Base-by-base conservation (phyloP, 176 grass and related monocot species). In the Zea luxurians region DNA sequence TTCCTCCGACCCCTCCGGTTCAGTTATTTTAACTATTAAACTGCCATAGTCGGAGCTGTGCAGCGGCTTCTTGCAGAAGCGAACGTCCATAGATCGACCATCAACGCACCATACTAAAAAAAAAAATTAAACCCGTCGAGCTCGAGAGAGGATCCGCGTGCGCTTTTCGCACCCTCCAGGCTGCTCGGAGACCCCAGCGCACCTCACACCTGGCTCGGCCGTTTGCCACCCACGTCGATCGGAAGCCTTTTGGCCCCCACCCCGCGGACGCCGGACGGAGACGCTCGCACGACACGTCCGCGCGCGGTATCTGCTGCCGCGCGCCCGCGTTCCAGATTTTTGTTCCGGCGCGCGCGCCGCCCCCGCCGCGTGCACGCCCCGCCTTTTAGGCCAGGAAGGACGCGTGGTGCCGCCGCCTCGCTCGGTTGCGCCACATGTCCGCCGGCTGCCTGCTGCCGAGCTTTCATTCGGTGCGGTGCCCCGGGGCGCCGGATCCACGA, bases 361-460 rank as follows among this genome's bases (percentile, higher is more conserved):
- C 8, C 0, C 41, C 42, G 48, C 1, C 41, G 64, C 82, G 82
- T 84, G 82, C 44, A 1, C 68, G 16, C 43, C 71, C 16, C 50
- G 0, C 36, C 73, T 70, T 43, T 66, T 36, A 6, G 4, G 57
- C 8, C 8, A 38, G 13, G 61, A 11, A 60, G 18, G 40, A 4
- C 64, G 35, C 17, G 35, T 35, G 16, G 10, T 76, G 68, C 10
- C 46, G 68, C 68, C 20, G 4, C 16, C 16, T 53, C 4, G 50
- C 50, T 1, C n/a, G 20, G 8, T 10, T 7, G 79, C 36, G 57
- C 58, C 79, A 21, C 48, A 35, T 47, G 68, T 27, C 35, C 5
- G 42, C 34, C 34, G 41, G 41, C 18, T n/a, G 62, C 40, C 37
- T 37, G 11, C 38, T 40, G 41, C 12, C 38, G 17, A 17, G 66